These are phyloP conservation scores for Dryas integrifolia DNA, from an alignment of 331 rosid genomes.

Conservation along the genomic window DNA sequence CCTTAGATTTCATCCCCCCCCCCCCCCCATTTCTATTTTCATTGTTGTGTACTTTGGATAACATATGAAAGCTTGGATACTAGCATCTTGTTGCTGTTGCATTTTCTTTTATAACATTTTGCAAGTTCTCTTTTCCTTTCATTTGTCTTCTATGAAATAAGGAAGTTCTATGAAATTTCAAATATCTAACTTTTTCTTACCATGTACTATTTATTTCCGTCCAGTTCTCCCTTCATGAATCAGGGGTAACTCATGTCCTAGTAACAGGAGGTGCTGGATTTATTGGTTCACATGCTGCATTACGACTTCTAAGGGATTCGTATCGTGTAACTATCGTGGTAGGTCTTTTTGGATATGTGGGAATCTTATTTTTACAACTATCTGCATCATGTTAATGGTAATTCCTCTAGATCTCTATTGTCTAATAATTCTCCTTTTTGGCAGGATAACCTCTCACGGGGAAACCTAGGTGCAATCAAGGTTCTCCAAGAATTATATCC, in stretches of 20 bases:
- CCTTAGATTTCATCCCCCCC: background rate
- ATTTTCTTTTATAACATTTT: background rate
- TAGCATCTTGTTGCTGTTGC: background rate
- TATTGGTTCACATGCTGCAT: slow-evolving; percentile 92
- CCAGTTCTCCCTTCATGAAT: slow-evolving; percentile 72
- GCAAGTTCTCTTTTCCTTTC: background rate
- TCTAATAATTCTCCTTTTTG: slow-evolving; percentile 25
- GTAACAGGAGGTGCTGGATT: slow-evolving; percentile 99
- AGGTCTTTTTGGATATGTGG: slow-evolving; percentile 31
- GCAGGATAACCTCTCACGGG: slow-evolving; percentile 91
- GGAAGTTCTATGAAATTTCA: background rate
- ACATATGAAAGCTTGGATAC: background rate
- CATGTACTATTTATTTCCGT: background rate
- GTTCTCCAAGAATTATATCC: slow-evolving; percentile 82
- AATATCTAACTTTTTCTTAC: background rate
- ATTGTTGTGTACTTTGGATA: background rate
- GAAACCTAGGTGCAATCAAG: slow-evolving; percentile 88
- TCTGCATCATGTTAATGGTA: background rate
- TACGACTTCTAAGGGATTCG: slow-evolving; percentile 71
- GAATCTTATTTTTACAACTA: background rate
- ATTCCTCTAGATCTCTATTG: background rate
- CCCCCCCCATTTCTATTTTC: background rate
- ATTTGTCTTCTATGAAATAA: background rate
- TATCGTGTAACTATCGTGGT: slow-evolving; percentile 96
- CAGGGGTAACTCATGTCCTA: slow-evolving; percentile 83